Percentiles rank a stretch among this genome's conserved stretches.
These are phyloP conservation scores for Sonneratia caseolaris DNA, from an alignment of 345 rosid species.

Conservation along the genomic window DNA sequence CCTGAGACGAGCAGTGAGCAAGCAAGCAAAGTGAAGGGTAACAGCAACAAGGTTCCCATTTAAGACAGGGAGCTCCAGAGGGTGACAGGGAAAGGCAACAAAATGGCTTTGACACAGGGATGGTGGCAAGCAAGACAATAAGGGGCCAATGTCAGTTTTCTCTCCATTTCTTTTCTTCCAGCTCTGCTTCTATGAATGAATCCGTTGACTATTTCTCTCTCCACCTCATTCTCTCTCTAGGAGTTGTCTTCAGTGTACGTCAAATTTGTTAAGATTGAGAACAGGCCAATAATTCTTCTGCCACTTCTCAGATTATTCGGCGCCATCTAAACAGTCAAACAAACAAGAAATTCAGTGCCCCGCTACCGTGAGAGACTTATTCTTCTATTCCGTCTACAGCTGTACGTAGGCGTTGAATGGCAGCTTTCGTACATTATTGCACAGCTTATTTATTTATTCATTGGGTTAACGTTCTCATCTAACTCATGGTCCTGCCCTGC, in stretches of 20 bases:
- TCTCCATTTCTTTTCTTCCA: conserved; percentile 7
- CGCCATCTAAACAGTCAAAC: not conserved
- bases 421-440: not conserved
- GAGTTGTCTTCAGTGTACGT: not conserved
- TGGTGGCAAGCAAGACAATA: conserved; percentile 14
- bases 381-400: not conserved
- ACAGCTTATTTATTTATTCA: not conserved
- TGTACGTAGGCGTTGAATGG: not conserved
- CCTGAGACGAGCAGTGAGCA: conserved; percentile 26
- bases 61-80: conserved; percentile 8
- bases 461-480: not conserved
- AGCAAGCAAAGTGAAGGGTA: conserved; percentile 26
- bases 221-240: not conserved
- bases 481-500: not conserved
- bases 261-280: not conserved
- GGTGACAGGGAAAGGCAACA: conserved; percentile 11
- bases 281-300: not conserved
- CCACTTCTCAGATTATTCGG: not conserved
- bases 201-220: conserved; percentile 13
- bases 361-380: not conserved
- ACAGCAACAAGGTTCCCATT: conserved; percentile 37
- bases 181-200: conserved; percentile 19
- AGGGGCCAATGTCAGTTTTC: conserved; percentile 8
- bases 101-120: conserved; percentile 4
- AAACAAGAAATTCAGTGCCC: not conserved